These are phyloP conservation scores for Candida chauliodis DNA, from an alignment of 805 yeast species.

Conservation along the genomic window DNA sequence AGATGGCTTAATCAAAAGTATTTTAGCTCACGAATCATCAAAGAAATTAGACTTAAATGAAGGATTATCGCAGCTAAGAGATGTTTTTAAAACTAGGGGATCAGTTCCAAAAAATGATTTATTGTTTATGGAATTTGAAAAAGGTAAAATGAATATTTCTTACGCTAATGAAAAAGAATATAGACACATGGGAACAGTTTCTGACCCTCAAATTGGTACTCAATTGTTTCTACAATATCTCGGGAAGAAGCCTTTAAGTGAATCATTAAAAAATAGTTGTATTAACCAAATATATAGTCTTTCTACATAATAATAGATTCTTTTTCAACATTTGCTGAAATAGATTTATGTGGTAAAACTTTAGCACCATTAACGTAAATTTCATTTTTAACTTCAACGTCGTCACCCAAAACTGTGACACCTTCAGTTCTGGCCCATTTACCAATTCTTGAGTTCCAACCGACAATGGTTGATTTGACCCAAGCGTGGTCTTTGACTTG, in stretches of 20 bases:
- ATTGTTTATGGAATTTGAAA: slow-evolving; percentile 50
- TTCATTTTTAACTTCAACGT: slow-evolving; percentile 97
- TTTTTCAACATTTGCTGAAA: slow-evolving; percentile 92
- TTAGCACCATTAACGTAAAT: slow-evolving; percentile 99
- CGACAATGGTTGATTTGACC: slow-evolving; percentile 96
- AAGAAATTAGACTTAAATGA: slow-evolving; percentile 41
- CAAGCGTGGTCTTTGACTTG: slow-evolving; percentile 95
- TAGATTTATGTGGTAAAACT: slow-evolving; percentile 97
- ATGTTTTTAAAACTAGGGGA: slow-evolving; percentile 55
- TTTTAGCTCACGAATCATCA: slow-evolving; percentile 62
- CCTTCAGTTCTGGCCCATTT: slow-evolving; percentile 99
- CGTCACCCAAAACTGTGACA: slow-evolving; percentile 97
- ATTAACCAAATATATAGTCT: slow-evolving; percentile 21
- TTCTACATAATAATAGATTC: slow-evolving; percentile 94
- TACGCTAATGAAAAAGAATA: slow-evolving; percentile 22
- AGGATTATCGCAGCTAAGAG: slow-evolving; percentile 68
- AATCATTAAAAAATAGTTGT: slow-evolving; percentile 45
- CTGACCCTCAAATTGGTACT: slow-evolving; percentile 59
- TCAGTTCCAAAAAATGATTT: slow-evolving; percentile 74
- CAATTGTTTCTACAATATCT: slow-evolving; percentile 74
- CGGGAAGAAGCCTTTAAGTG: slow-evolving; percentile 39
- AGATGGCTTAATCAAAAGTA: slow-evolving; percentile 84
- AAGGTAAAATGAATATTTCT: slow-evolving; percentile 24
- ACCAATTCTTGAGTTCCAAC: slow-evolving; percentile 98
- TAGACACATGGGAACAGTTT: slow-evolving; percentile 53